Evolutionary conservation across 495 filamentous ascomycete species (phyloP).

Genomic region (Xylaria scruposa): DNA sequence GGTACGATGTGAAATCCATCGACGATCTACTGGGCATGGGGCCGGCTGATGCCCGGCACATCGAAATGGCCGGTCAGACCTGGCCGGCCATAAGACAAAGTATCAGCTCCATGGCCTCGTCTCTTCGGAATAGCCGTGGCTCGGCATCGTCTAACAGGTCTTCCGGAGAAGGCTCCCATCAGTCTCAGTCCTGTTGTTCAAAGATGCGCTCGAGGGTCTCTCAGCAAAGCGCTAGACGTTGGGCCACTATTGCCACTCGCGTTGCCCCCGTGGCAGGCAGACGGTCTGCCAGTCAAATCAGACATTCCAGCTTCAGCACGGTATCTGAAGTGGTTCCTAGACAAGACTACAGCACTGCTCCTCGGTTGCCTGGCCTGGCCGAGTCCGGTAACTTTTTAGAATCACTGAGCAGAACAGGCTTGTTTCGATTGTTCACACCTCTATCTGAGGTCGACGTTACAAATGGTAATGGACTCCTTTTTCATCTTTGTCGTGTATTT

Average conservation of each 20-base stretch:
- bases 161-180: not conserved
- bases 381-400: constrained; percentile 22
- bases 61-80: constrained; percentile 20
- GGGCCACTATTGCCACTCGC: constrained; percentile 17
- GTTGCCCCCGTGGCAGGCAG: not conserved
- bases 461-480: constrained; percentile 18
- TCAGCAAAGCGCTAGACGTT: constrained; percentile 19
- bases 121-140: constrained; percentile 30
- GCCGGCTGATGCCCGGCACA: constrained; percentile 8
- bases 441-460: constrained; percentile 1
- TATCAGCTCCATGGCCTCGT: constrained; percentile 36
- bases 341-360: constrained; percentile 12
- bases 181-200: not conserved
- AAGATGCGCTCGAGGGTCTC: constrained; percentile 23
- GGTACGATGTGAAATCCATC: not conserved
- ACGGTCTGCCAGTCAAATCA: not conserved
- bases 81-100: constrained; percentile 32
- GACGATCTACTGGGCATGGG: not conserved
- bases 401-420: constrained; percentile 17
- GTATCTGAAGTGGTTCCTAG: constrained; percentile 19
- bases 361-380: constrained; percentile 32
- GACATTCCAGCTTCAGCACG: constrained; percentile 25
- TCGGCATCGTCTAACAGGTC: not conserved
- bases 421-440: constrained; percentile 22
- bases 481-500: not conserved